Conservation (phyloP, 805 yeast genomes). For the Saccharomycopsis sp. region DNA sequence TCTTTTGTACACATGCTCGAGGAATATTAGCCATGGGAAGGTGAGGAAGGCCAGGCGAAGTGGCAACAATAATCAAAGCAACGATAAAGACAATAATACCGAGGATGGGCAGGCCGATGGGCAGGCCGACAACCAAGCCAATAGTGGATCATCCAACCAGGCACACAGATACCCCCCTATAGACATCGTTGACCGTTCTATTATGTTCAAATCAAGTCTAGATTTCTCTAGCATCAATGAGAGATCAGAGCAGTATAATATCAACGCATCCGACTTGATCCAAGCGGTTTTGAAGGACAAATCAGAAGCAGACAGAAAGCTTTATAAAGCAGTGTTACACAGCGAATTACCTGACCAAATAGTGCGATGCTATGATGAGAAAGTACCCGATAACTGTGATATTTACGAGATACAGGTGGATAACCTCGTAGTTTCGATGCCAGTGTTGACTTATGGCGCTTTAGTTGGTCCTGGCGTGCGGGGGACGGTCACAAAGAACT, state of each 20-base stretch:
- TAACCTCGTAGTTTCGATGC: not conserved
- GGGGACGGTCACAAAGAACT: not conserved
- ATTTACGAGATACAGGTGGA: not conserved
- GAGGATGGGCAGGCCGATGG: no score
- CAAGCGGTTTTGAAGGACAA: not conserved
- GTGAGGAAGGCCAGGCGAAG: not conserved
- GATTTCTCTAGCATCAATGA: not conserved
- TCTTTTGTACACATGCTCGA: not conserved
- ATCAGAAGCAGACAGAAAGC: not conserved
- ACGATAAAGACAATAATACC: not conserved
- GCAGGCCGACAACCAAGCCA: not conserved
- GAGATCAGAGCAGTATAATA: not conserved
- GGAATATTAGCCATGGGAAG: not conserved
- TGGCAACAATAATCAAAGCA: not conserved
- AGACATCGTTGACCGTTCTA: not conserved
- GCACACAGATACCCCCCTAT: not conserved
- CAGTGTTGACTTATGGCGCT: not conserved
- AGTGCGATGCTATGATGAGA: not conserved
- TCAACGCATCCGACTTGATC: not conserved
- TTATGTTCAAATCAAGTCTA: not conserved
- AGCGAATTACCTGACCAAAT: not conserved
- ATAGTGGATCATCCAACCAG: not conserved
- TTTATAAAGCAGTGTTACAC: not conserved
- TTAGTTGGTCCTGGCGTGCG: not conserved
- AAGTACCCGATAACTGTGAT: not conserved